phyloP scores from a whole-genome alignment of 2,329 filamentous ascomycete species.

The Trichoderma aggressivum region DNA sequence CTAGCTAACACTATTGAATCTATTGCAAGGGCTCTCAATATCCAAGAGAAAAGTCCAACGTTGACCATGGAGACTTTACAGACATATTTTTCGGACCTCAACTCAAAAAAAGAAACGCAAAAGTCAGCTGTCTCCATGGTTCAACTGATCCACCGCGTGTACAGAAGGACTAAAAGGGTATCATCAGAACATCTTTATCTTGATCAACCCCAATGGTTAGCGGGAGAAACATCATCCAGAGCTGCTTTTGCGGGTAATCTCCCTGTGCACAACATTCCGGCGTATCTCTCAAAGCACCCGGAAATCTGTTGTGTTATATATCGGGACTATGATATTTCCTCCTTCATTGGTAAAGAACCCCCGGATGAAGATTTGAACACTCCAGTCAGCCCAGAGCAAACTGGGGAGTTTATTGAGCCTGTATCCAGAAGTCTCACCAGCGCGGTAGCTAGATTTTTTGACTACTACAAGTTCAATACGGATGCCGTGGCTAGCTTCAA shows the following conservation, averaged over 20 bases:
- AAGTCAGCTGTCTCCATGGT: too few relatives aligned
- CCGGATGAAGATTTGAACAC: neutral
- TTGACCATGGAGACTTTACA: too few relatives aligned
- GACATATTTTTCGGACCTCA: too few relatives aligned
- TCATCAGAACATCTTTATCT: too few relatives aligned
- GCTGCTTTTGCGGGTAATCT: neutral
- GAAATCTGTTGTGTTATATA: neutral
- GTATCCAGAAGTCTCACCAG: too few relatives aligned
- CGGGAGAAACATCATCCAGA: neutral
- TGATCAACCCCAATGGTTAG: neutral
- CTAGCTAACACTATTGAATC: too few relatives aligned
- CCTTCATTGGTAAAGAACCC: neutral
- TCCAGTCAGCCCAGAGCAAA: neutral
- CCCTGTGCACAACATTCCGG: neutral
- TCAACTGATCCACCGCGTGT: too few relatives aligned
- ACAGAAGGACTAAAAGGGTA: too few relatives aligned
- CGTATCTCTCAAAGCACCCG: neutral
- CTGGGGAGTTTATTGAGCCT: neutral
- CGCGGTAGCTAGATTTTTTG: too few relatives aligned
- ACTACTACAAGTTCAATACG: neutral
- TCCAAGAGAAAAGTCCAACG: too few relatives aligned
- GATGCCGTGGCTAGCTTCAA: accelerated
- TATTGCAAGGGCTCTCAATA: too few relatives aligned
- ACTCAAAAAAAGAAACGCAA: too few relatives aligned
- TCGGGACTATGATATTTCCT: neutral